Percentiles rank a stretch among this genome's conserved stretches.
phyloP scores from a whole-genome alignment of 345 rosid species.

The Anacardium occidentale region DNA sequence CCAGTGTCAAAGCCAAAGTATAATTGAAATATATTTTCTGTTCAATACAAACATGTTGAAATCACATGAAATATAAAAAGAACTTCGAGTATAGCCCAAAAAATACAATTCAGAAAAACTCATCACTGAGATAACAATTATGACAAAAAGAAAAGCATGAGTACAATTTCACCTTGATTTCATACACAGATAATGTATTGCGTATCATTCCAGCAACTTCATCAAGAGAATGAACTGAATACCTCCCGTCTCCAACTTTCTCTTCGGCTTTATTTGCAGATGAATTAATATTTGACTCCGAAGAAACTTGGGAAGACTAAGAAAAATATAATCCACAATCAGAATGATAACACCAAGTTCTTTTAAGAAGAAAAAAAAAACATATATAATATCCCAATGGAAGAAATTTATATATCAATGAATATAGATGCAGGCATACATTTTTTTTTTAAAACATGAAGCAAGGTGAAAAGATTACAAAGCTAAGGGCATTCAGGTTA shows the following conservation, averaged over 20 bases:
- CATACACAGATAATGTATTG: conserved; percentile 75
- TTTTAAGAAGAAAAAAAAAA: conserved; percentile 6
- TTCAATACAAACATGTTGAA: neutral
- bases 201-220: conserved; percentile 94
- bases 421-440: neutral
- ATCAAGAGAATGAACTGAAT: conserved; percentile 87
- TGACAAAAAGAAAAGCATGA: neutral
- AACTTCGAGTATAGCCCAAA: neutral
- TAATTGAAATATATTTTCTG: neutral
- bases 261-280: conserved; percentile 75
- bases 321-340: conserved; percentile 23
- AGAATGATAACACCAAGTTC: conserved; percentile 14
- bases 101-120: neutral
- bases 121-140: conserved; percentile 3
- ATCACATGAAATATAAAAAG: neutral
- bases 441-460: neutral
- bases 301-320: conserved; percentile 90
- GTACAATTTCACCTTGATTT: conserved; percentile 59
- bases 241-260: conserved; percentile 74
- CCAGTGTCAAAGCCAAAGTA: neutral
- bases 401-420: conserved; percentile 3
- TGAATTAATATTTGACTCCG: conserved; percentile 47
- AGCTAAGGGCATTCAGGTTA: neutral
- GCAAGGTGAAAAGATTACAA: neutral
- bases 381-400: neutral